Percentiles rank a stretch among this genome's conserved stretches.
Evolutionary conservation across 2,329 filamentous ascomycete species (phyloP).

Genomic region (Aureobasidium musti): DNA sequence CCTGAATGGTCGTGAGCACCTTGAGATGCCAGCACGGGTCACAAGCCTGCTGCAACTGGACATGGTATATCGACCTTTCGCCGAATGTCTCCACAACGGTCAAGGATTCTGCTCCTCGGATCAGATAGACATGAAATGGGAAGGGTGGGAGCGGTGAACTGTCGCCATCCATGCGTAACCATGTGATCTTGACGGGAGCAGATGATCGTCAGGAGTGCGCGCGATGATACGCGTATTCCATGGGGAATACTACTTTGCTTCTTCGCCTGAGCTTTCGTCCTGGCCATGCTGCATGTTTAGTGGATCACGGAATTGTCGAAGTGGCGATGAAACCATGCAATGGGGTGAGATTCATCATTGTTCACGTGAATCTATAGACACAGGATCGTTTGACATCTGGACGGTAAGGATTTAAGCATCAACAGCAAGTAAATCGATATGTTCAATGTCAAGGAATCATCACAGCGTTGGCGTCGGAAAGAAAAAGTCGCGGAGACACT

Average conservation of each 20-base stretch:
- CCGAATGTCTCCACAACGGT: background rate
- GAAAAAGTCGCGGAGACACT: no score
- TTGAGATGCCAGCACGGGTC: conserved; percentile 16
- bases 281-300: background rate
- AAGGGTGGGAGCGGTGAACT: background rate
- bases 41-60: background rate
- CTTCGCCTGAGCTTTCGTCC: background rate
- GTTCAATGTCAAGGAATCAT: no score
- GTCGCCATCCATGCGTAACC: background rate
- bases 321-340: no score
- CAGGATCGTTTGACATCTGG: no score
- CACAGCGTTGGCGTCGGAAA: no score
- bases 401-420: no score
- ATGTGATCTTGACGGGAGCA: background rate
- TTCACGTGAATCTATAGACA: no score
- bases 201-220: background rate
- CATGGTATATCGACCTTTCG: background rate
- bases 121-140: background rate
- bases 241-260: background rate
- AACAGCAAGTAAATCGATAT: no score
- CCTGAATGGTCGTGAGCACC: background rate
- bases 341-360: no score
- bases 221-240: background rate
- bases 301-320: no score
- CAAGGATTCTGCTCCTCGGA: background rate